These are phyloP conservation scores for Sophora flavescens DNA, from an alignment of 306 rosid species.

Conservation along the genomic window DNA sequence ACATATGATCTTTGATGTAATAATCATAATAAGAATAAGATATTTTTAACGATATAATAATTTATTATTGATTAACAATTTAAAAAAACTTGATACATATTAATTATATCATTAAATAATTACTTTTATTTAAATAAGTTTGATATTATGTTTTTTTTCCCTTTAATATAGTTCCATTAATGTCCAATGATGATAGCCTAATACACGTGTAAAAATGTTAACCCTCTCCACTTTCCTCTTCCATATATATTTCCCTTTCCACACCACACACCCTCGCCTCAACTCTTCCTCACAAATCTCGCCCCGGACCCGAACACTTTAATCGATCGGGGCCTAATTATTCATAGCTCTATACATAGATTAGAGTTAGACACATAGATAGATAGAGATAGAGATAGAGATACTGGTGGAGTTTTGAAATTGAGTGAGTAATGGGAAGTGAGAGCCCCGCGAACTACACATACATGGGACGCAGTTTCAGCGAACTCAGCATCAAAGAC, in stretches of 20 bases:
- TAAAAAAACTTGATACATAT: too few species aligned
- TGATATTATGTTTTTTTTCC: too few species aligned
- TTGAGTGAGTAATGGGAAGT: conserved; percentile 55
- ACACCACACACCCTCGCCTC: not conserved
- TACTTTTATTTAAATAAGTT: too few species aligned
- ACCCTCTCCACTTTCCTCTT: conserved; percentile 15
- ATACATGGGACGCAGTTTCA: conserved; percentile 66
- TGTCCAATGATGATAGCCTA: too few species aligned
- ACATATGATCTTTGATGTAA: too few species aligned
- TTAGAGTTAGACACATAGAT: too few species aligned
- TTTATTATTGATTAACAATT: too few species aligned
- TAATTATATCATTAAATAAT: too few species aligned
- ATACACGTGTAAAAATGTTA: conserved; percentile 54
- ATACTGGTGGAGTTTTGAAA: not conserved
- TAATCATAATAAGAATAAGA: too few species aligned
- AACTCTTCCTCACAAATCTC: not conserved
- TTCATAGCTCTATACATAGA: too few species aligned
- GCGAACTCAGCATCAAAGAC: conserved; percentile 63
- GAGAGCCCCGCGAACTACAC: conserved; percentile 52
- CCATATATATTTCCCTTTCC: conserved; percentile 26
- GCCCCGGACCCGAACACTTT: conserved; percentile 13
- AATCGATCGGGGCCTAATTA: conserved; percentile 1
- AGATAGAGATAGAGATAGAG: not conserved
- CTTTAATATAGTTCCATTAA: too few species aligned
- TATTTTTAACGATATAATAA: too few species aligned